Evolutionary conservation across 2,329 filamentous ascomycete genomes (phyloP), one percentile per base, ranked within the genome.

Genomic region (Pseudocercospora musae): DNA sequence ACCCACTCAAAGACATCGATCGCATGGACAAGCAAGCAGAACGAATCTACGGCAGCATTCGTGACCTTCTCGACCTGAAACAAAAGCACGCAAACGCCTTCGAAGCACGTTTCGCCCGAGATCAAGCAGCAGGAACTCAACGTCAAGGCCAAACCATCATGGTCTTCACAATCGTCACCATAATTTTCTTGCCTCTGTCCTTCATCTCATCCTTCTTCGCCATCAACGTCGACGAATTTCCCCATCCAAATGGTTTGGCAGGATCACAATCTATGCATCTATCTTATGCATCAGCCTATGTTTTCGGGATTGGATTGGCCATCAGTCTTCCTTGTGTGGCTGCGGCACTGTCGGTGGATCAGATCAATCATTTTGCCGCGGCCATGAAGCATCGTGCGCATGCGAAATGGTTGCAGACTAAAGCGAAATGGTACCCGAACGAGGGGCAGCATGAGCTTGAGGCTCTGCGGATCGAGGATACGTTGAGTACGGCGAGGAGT

Each of bases 41-140:
- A 61, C 80, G 82, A 21, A 84, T 88, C 63, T 87, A 88, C 69
- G 76, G 80, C 48, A 83, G 80, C 60, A 81, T 89, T 49, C 86
- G 83, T 0, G 83, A 88, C 66, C 76, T 89, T 4, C 81, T 89
- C 0, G 87, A 89, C 66, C 79, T 89, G 0, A 89, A 89, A 69
- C 87, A 89, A 68, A 89, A 89, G 72, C 86, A 89, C 62, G 86
- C 85, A 66, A 89, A 89, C 73, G 85, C 85, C 0, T 83, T 88
- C 52, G 87, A 89, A 70, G 87, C 86, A 1, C 82, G 86, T 2
- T 88, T 84, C 57, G 81, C 83, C 0, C 78, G 83, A 18, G 84
- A 88, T 55, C 85, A 88, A 72, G 86, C 87, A 0, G 81, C 84
- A 2, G 83, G 84, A 0, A 87, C 86, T 0, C 84, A 85, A 0